These are phyloP conservation scores for Mycena metata DNA, from an alignment of 768 basidiomycete species.

Conservation along the genomic window DNA sequence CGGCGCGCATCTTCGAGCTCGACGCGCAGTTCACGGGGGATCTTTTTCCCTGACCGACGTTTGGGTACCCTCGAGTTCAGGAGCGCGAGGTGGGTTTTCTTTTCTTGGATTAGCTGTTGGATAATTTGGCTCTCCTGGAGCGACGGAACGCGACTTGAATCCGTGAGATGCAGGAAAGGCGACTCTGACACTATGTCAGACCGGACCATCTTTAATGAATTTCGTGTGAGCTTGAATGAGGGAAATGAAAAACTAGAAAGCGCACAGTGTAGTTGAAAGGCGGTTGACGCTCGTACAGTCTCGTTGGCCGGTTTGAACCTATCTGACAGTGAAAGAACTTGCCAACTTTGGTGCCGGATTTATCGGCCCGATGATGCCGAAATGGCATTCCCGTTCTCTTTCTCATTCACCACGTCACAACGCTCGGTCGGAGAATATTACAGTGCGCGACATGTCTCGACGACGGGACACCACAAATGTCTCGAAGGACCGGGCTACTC, in stretches of 20 bases:
- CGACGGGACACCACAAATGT: constrained; percentile 35
- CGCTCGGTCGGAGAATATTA: too few species aligned
- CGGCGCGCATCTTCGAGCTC: constrained; percentile 25
- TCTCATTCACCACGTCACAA: too few species aligned
- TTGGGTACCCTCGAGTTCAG: constrained; percentile 32
- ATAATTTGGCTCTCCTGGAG: constrained; percentile 17
- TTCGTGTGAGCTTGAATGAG: too few species aligned
- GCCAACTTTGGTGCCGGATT: too few species aligned
- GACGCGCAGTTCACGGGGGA: constrained; percentile 26
- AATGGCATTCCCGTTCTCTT: too few species aligned
- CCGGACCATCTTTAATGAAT: too few species aligned
- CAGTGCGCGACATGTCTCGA: constrained; percentile 37
- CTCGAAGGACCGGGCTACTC: not conserved
- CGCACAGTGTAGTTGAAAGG: not conserved
- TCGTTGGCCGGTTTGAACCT: too few species aligned
- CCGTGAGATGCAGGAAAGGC: constrained; percentile 25
- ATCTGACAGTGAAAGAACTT: too few species aligned
- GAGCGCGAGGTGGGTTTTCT: constrained; percentile 12
- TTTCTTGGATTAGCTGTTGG: constrained; percentile 18
- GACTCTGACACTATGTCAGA: not conserved
- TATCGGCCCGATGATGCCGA: too few species aligned
- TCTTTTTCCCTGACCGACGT: not conserved
- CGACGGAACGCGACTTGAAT: constrained; percentile 19
- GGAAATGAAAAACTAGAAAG: not conserved
- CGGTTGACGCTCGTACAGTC: too few species aligned